Evolutionary conservation across 495 filamentous ascomycete species (phyloP).

Genomic region (Penicillium coffeae): DNA sequence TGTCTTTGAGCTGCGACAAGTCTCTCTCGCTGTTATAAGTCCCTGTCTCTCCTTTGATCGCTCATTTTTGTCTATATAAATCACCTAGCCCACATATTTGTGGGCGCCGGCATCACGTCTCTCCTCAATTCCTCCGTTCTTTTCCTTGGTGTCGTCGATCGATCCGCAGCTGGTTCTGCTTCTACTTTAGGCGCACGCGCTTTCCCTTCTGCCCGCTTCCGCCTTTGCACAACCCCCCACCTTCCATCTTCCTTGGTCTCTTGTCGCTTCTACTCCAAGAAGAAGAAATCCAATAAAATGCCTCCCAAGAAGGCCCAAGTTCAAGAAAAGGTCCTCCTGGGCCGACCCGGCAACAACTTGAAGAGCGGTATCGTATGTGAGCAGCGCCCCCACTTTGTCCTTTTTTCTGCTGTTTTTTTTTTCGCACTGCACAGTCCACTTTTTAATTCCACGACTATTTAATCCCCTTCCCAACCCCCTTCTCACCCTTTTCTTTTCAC

Average conservation of each 20-base stretch:
- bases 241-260: conserved; percentile 24
- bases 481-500: conserved; percentile 15
- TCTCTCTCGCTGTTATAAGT: background rate
- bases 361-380: conserved; percentile 98
- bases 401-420: conserved; percentile 26
- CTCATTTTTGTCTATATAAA: conserved; percentile 2
- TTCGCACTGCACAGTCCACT: conserved; percentile 35
- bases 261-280: conserved; percentile 43
- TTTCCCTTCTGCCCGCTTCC: conserved; percentile 24
- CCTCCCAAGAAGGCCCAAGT: conserved; percentile 52
- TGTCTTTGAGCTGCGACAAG: background rate
- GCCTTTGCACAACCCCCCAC: conserved; percentile 28
- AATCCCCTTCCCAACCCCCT: conserved; percentile 20
- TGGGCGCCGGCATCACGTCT: conserved; percentile 42
- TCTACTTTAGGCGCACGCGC: conserved; percentile 23
- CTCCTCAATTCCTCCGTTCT: conserved; percentile 25
- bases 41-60: conserved; percentile 11
- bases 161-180: conserved; percentile 52
- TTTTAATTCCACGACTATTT: conserved; percentile 34
- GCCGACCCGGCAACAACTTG: conserved; percentile 94
- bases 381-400: conserved; percentile 38
- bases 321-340: conserved; percentile 63
- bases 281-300: conserved; percentile 50
- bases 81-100: conserved; percentile 23
- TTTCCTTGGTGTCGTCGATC: conserved; percentile 33